Base-by-base conservation (phyloP, 2,329 filamentous ascomycete genomes). In the Aspergillus proliferans region DNA sequence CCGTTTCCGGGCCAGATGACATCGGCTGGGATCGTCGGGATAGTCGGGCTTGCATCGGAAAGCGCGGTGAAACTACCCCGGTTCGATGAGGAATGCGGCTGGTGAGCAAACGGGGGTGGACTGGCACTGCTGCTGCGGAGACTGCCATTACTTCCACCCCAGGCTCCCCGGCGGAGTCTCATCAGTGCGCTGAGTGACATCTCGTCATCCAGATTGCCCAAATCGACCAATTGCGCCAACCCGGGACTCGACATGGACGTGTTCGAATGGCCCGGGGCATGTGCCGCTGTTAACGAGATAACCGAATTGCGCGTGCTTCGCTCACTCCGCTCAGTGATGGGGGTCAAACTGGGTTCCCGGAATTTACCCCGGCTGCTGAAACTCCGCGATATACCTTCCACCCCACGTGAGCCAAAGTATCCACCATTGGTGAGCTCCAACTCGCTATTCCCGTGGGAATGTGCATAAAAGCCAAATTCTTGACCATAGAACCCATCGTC, bases 281-380 rank as follows among this genome's bases (percentile, higher is more conserved):
- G 68, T 41, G 82, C 81, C 28, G 83, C 71, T 6, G 75, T 76
- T 52, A 92, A 73, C 50, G 86, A 88, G 73, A 94, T 87, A 50
- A 95, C 82, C 1, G 88, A 94, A 65, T 96, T 97, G 41, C 93
- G 83, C 51, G 94, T 95, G 39, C 89, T 95, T 74, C 95, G 96
- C 69, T 98, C 93, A 51, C 88, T 95, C 10, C 91, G 82, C 67
- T 97, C 93, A 0, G 92, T 97, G 59, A 98, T 97, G 5, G 93
- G 93, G 1, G 93, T 97, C 43, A 98, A 74, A 60, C 93, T 96
- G 1, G 93, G 92, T 65, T 96, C 92, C 38, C 86, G 82, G 18
- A 87, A 87, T 26, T 85, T 82, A 46, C 84, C 77, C 12, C 84
- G 82, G 18, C 88, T 90, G 55, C 87, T 93, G 47, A 82, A 82